Percentiles rank a stretch among this genome's conserved stretches.
phyloP scores from a whole-genome alignment of 257 asterid species.

The Solanum pimpinellifolium region DNA sequence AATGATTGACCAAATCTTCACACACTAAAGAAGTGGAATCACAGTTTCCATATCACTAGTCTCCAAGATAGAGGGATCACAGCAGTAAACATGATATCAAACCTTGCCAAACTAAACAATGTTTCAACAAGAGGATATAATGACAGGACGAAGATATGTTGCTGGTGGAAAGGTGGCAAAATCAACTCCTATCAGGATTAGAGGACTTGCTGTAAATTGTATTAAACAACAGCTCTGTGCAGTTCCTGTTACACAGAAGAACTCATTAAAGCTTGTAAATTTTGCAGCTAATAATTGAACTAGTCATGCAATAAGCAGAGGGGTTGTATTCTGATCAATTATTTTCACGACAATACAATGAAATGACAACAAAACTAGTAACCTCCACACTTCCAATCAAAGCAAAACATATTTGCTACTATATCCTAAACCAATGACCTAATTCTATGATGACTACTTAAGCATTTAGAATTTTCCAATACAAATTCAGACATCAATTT shows the following conservation, averaged over 20 bases:
- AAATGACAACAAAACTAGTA: not conserved
- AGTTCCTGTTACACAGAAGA: conserved; percentile 28
- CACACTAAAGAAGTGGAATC: not conserved
- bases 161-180: conserved; percentile 69
- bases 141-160: conserved; percentile 6
- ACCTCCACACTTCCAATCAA: not conserved
- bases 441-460: not conserved
- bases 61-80: not conserved
- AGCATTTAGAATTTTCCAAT: not conserved
- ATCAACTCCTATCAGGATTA: conserved; percentile 34
- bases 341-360: not conserved
- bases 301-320: not conserved
- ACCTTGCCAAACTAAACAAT: not conserved
- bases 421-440: not conserved
- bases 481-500: not conserved
- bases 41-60: not conserved
- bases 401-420: not conserved
- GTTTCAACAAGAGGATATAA: not conserved
- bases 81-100: not conserved
- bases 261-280: not conserved
- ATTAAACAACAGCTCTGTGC: conserved; percentile 14
- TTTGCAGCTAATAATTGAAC: not conserved
- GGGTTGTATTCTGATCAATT: not conserved
- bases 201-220: conserved; percentile 31
- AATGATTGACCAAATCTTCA: not conserved